These are phyloP conservation scores for Fusarium nematophilum DNA, from an alignment of 2,329 filamentous ascomycete genomes.

Conservation along the genomic window DNA sequence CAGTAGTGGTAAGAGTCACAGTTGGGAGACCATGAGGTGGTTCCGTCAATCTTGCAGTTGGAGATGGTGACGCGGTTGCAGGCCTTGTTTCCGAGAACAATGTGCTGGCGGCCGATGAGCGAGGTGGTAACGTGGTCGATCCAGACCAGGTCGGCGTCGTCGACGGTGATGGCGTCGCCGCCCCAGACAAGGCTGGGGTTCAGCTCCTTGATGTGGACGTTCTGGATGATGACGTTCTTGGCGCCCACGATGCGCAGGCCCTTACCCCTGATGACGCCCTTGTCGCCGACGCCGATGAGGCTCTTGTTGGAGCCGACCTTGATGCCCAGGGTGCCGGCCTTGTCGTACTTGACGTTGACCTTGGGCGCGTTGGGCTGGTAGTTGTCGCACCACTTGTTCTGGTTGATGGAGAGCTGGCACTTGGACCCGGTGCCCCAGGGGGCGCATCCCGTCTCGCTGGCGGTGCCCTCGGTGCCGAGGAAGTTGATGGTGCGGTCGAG, in stretches of 20 bases:
- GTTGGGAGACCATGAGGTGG: slow-evolving; percentile 63
- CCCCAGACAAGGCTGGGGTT: slow-evolving; percentile 71
- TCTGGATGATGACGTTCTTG: slow-evolving; percentile 71
- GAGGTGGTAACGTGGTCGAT: slow-evolving; percentile 67
- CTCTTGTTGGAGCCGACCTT: slow-evolving; percentile 68
- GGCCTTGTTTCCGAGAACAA: slow-evolving; percentile 66
- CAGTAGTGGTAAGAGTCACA: slow-evolving; percentile 72
- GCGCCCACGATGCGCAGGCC: slow-evolving; percentile 61
- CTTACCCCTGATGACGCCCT: slow-evolving; percentile 68
- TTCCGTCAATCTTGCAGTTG: slow-evolving; percentile 69
- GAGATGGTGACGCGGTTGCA: slow-evolving; percentile 69
- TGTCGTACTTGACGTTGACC: slow-evolving; percentile 60
- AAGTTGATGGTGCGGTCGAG: slow-evolving; percentile 68
- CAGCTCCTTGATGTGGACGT: slow-evolving; percentile 65
- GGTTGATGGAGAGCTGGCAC: slow-evolving; percentile 71
- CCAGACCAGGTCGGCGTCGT: slow-evolving; percentile 60
- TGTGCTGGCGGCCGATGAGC: slow-evolving; percentile 69
- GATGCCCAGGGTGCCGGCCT: slow-evolving; percentile 62
- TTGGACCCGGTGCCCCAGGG: slow-evolving; percentile 64
- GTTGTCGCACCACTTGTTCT: slow-evolving; percentile 69
- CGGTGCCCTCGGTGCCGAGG: slow-evolving; percentile 64
- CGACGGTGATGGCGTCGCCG: slow-evolving; percentile 67
- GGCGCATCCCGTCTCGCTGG: slow-evolving; percentile 65
- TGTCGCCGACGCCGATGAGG: slow-evolving; percentile 63
- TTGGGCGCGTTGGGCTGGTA: slow-evolving; percentile 64